phyloP scores from a whole-genome alignment of 2,329 filamentous ascomycete species.

The Diaporthe ampelina region DNA sequence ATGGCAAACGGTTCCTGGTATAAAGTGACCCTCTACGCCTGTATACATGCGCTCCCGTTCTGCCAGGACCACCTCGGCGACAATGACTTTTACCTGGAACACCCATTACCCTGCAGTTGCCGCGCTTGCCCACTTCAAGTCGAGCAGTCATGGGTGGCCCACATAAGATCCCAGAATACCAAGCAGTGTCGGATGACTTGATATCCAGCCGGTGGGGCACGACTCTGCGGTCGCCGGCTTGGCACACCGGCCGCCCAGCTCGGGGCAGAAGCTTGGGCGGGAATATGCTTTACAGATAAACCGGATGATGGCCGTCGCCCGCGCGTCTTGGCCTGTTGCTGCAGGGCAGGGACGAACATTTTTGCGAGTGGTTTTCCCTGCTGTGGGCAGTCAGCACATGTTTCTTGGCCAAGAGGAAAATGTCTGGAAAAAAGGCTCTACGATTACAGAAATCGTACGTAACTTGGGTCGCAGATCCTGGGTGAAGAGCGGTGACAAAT shows the following conservation, averaged over 20 bases:
- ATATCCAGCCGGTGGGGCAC: conserved; percentile 30
- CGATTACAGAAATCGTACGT: conserved; percentile 8
- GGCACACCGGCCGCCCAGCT: conserved; percentile 6
- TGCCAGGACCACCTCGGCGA: neutral
- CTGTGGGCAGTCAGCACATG: neutral
- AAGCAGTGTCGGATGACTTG: conserved; percentile 20
- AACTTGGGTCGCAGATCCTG: conserved; percentile 16
- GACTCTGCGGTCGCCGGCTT: conserved; percentile 35
- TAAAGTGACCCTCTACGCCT: neutral
- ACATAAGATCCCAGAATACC: conserved; percentile 18
- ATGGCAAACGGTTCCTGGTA: conserved; percentile 4
- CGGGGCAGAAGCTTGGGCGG: neutral
- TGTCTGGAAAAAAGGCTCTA: neutral
- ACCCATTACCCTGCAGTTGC: neutral
- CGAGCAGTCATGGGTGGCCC: neutral
- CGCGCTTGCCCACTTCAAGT: conserved; percentile 22
- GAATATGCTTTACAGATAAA: neutral
- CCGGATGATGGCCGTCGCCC: conserved; percentile 20
- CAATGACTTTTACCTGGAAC: too few species aligned
- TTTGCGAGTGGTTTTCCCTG: neutral
- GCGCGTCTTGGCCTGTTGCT: neutral
- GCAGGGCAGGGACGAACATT: neutral
- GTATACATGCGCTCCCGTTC: neutral
- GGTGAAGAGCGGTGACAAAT: conserved; percentile 13
- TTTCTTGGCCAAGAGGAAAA: neutral